Evolutionary conservation across 768 basidiomycete species (phyloP), one percentile per base, ranked within the genome.

Genomic region (Xerocomellus chrysenteron): DNA sequence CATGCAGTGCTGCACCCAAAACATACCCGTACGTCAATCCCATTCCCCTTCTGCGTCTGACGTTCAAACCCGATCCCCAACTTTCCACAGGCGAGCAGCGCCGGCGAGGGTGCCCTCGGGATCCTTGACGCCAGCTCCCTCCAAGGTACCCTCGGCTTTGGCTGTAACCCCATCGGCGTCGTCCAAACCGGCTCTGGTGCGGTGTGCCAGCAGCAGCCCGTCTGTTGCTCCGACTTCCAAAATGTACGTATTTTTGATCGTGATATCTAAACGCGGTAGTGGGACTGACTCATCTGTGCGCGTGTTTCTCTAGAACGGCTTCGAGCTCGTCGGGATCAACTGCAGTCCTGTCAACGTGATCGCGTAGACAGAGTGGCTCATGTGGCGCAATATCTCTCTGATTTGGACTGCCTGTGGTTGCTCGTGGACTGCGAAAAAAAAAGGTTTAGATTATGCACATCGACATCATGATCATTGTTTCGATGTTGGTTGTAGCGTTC

Each of bases 301-400:
- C 2, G 19, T 26, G 3, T 19, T 40, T 55, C 13, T 55, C 43
- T 47, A 65, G 64, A 19, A 8, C 30, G 42, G 45, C 13, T 1
- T 1, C n/a, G 36, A 45, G 42, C 0, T 57, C 8, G 0, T 65
- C 47, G 47, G 48, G 41, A 0, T 60, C 0, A 28, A 16, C 41
- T 66, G 65, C 50, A 50, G 6, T 8, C 54, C 65, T 12, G 1
- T 67, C 50, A n/a, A 52, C 44, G 0, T 58, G 37, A 5, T 12
- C 48, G 2, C 24, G 54, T 67, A 43, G 42, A 32, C 26, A 35
- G 17, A 13, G 33, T 3, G 45, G 4, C 33, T 28, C 12, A 11
- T 6, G 53, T 26, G 40, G 35, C 48, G 19, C 21, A 16, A 35
- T 16, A 16, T 40, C 5, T 40, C 5, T 40, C 11, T 11, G 11